Conservation (phyloP, 2,329 filamentous ascomycete species). For the Fusarium sp. region DNA sequence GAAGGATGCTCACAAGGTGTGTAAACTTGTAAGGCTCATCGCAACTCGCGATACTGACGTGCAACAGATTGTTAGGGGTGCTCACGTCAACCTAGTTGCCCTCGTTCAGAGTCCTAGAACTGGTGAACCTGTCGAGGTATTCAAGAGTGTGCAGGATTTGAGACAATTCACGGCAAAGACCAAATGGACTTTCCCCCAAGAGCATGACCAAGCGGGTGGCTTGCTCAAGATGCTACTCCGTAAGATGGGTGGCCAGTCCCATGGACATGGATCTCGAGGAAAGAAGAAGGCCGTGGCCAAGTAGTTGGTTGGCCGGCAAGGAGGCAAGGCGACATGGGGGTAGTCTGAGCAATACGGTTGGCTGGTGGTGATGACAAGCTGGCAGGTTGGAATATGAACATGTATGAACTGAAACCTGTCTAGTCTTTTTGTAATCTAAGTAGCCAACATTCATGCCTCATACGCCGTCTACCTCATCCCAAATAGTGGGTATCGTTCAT, state of each 20-base stretch:
- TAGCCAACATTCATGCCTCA: not conserved
- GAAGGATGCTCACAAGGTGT: slow-evolving; percentile 13
- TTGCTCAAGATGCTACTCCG: slow-evolving; percentile 26
- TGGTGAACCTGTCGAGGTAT: slow-evolving; percentile 3
- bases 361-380: not conserved
- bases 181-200: slow-evolving; percentile 13
- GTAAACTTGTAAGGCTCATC: fast-evolving
- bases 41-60: not conserved
- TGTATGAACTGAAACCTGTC: not conserved
- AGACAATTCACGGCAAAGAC: slow-evolving; percentile 2
- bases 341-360: not conserved
- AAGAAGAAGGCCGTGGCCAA: not conserved
- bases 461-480: slow-evolving; percentile 28
- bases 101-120: slow-evolving; percentile 9
- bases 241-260: slow-evolving; percentile 4
- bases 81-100: slow-evolving; percentile 29
- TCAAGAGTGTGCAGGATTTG: slow-evolving; percentile 5
- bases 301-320: not conserved
- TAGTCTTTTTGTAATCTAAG: slow-evolving; percentile 1
- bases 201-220: slow-evolving; percentile 1
- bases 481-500: slow-evolving; percentile 2
- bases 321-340: not conserved
- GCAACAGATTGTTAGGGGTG: slow-evolving; percentile 6
- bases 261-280: not conserved
- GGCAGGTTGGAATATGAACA: not conserved